Percentiles rank a stretch among this genome's conserved stretches.
phyloP scores from a whole-genome alignment of 306 rosid species.

The Fragaria nilgerrensis region DNA sequence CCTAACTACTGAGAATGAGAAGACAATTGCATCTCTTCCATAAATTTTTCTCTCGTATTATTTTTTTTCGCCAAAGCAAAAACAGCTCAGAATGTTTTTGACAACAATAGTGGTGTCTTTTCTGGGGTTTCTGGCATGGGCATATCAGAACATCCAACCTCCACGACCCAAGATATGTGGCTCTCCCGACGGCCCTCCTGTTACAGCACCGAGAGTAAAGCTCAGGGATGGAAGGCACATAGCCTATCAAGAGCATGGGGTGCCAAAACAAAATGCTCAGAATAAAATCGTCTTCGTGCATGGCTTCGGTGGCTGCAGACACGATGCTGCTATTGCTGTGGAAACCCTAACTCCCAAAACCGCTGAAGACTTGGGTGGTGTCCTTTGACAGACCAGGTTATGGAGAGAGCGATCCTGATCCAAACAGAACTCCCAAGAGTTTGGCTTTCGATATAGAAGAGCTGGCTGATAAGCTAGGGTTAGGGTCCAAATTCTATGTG shows the following conservation, averaged over 20 bases:
- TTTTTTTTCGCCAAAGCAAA: too few species aligned
- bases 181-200: slow-evolving; percentile 60
- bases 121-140: slow-evolving; percentile 70
- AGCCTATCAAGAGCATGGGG: slow-evolving; percentile 81
- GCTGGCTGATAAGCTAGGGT: slow-evolving; percentile 73
- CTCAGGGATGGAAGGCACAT: slow-evolving; percentile 84
- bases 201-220: slow-evolving; percentile 70
- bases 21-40: too few species aligned
- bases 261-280: slow-evolving; percentile 58
- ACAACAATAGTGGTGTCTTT: slow-evolving; percentile 44
- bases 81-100: slow-evolving; percentile 36
- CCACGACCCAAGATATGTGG: slow-evolving; percentile 76
- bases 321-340: slow-evolving; percentile 37
- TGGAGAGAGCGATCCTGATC: slow-evolving; percentile 96
- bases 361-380: slow-evolving; percentile 55
- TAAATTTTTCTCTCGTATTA: too few species aligned
- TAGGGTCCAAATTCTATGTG: slow-evolving; percentile 74
- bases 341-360: slow-evolving; percentile 46
- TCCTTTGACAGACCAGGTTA: slow-evolving; percentile 89
- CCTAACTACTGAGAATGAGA: too few species aligned
- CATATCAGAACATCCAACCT: slow-evolving; percentile 67
- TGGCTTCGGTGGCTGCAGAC: slow-evolving; percentile 64
- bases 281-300: slow-evolving; percentile 61
- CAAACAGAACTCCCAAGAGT: slow-evolving; percentile 61
- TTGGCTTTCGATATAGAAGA: slow-evolving; percentile 77